phyloP scores from a whole-genome alignment of 495 filamentous ascomycete species.

The Letharia lupina region DNA sequence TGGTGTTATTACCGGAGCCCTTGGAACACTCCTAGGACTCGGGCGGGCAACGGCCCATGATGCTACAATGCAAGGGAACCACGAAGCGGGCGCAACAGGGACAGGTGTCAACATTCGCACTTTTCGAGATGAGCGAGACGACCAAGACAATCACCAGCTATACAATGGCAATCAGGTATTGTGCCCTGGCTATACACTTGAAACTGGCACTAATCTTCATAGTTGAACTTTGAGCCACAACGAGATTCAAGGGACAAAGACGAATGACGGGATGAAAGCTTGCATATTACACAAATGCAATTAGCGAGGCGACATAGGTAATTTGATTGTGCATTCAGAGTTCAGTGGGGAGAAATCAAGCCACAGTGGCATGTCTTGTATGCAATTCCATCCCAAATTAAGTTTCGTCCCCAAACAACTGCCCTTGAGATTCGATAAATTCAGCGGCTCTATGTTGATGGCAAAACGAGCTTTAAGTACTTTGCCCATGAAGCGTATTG shows the following conservation, averaged over 20 bases:
- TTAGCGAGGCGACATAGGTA: conserved; percentile 15
- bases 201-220: conserved; percentile 1
- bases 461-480: background rate
- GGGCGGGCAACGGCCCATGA: conserved; percentile 26
- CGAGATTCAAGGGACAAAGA: conserved; percentile 47
- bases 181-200: background rate
- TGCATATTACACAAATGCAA: background rate
- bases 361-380: background rate
- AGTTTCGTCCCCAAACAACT: background rate
- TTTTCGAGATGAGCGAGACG: conserved; percentile 45
- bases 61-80: background rate
- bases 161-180: conserved; percentile 88
- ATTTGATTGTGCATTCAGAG: conserved; percentile 2
- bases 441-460: background rate
- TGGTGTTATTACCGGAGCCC: conserved; percentile 39
- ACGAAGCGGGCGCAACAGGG: conserved; percentile 21
- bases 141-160: conserved; percentile 51
- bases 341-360: background rate
- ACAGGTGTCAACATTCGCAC: conserved; percentile 45
- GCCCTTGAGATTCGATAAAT: background rate
- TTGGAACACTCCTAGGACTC: conserved; percentile 51
- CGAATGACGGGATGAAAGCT: conserved; percentile 13
- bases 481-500: background rate
- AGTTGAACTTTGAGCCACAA: conserved; percentile 72
- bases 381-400: background rate